A percentile compares a stretch with the other conserved stretches of the same genome.
Conservation (phyloP, 805 yeast species). For the Candida taoyuanica region DNA sequence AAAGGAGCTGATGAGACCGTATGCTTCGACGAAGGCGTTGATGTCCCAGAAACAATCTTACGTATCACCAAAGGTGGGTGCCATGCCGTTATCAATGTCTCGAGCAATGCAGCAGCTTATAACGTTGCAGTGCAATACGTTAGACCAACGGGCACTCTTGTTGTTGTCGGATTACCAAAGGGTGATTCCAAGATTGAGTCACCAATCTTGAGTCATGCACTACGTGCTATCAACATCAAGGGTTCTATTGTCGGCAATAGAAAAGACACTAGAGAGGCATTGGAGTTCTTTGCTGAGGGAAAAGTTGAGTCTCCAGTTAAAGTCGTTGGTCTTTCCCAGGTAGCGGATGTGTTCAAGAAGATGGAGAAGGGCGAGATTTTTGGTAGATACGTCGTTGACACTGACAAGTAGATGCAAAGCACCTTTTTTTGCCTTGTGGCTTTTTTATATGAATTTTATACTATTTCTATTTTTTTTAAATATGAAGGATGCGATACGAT, state of each 20-base stretch:
- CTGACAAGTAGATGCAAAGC: constrained; percentile 25
- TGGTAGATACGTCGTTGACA: constrained; percentile 59
- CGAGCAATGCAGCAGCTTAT: constrained; percentile 59
- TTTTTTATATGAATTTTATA: too few relatives aligned
- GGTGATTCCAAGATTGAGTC: constrained; percentile 50
- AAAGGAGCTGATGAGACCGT: constrained; percentile 56
- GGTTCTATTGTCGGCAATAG: constrained; percentile 74
- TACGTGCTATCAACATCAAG: constrained; percentile 35
- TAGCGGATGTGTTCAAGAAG: constrained; percentile 43
- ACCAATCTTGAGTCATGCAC: constrained; percentile 32
- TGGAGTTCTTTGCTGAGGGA: constrained; percentile 62
- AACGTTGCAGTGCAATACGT: constrained; percentile 49
- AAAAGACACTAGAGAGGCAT: constrained; percentile 41
- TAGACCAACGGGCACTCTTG: constrained; percentile 63
- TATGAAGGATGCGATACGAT: too few relatives aligned
- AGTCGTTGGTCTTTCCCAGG: constrained; percentile 47
- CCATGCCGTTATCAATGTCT: constrained; percentile 61
- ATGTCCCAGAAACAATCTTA: constrained; percentile 32
- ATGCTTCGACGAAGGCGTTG: constrained; percentile 48
- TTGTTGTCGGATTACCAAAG: constrained; percentile 67
- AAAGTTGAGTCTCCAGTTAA: constrained; percentile 54
- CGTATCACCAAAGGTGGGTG: constrained; percentile 53
- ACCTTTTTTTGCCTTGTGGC: neutral
- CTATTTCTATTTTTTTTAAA: too few relatives aligned
- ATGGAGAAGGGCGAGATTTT: constrained; percentile 57